Evolutionary conservation across 345 rosid species (phyloP), one percentile per base, ranked within the genome.

Genomic region (Nasturtium officinale): DNA sequence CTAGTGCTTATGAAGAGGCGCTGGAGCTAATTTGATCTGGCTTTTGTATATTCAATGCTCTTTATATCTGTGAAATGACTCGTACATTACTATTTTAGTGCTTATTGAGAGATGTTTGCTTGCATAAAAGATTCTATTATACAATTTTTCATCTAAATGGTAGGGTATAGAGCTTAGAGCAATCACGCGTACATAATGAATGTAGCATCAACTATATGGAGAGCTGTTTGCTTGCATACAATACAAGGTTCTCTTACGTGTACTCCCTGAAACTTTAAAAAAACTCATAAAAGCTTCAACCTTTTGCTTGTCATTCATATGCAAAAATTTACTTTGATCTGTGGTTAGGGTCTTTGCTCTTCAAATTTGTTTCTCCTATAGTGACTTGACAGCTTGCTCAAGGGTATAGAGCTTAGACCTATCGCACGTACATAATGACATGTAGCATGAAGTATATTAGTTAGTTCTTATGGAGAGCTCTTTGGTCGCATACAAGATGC

Each of bases 151-250:
- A 6, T 30, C 35, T 30, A 30, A 30, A 30, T 9, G 9, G 35
- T 30, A 2, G 29, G 29, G 29, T 26, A 26, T 4, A 45, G 1
- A 18, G 52, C 28, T 20, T 20, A 20, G 54, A 51, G 55, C 29
- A 10, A 47, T 47, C 52, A 7, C 2, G 1, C 10, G 10, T 47
- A 17, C 52, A 47, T 47, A 47, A 5, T 25, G 57, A 52, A 10
- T 10, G 7, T 26, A 16, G 55, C 55, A 45, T 17, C 21, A 45
- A 46, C 21, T 46, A 11, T 53, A 20, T 35, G 37, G 12, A 56
- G n/a, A 57, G 17, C 17, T 67, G 26, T 26, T 67, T 26, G 11
- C 29, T 84, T 46, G 37, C 38, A 23, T 33, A 54, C n/a, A n/a
- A n/a, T n/a, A n/a, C 18, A 57, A 43, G 30, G 65, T 58, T 58